phyloP scores from a whole-genome alignment of 495 filamentous ascomycete genomes.

The Podospora anserina region DNA sequence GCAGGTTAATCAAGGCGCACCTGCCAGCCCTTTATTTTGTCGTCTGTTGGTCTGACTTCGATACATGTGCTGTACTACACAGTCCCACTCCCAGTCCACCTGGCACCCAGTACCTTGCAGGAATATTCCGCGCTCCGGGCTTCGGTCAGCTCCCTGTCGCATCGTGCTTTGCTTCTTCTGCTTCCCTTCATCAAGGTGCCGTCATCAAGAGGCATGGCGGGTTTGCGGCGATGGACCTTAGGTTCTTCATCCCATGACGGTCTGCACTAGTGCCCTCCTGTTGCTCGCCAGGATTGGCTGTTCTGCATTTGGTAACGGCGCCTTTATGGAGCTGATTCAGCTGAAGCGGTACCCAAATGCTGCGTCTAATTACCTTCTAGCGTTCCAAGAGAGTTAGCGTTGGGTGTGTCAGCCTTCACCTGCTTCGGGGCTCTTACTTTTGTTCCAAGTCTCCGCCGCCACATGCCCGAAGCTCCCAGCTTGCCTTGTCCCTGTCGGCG shows the following conservation, averaged over 20 bases:
- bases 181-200: not conserved
- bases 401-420: constrained; percentile 14
- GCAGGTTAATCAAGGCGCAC: constrained; percentile 5
- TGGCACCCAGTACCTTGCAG: constrained; percentile 1
- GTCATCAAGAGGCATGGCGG: not conserved
- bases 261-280: not conserved
- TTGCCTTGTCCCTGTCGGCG: constrained; percentile 5
- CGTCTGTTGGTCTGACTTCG: not conserved
- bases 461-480: constrained; percentile 10
- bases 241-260: not conserved
- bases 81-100: too few species aligned
- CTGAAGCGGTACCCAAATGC: constrained; percentile 1
- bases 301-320: constrained; percentile 9
- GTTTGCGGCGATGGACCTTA: not conserved
- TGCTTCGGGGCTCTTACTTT: constrained; percentile 1
- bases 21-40: not conserved
- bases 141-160: not conserved
- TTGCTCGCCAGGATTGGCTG: constrained; percentile 14
- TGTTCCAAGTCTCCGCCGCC: constrained; percentile 1
- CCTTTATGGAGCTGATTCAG: constrained; percentile 14
- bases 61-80: not conserved
- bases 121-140: constrained; percentile 1
- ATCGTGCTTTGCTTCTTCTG: not conserved
- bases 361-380: constrained; percentile 10
- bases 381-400: constrained; percentile 4